Percentiles rank a stretch among this genome's conserved stretches.
phyloP scores from a whole-genome alignment of 2,329 filamentous ascomycete genomes.

The Pseudogymnoascus sp. region DNA sequence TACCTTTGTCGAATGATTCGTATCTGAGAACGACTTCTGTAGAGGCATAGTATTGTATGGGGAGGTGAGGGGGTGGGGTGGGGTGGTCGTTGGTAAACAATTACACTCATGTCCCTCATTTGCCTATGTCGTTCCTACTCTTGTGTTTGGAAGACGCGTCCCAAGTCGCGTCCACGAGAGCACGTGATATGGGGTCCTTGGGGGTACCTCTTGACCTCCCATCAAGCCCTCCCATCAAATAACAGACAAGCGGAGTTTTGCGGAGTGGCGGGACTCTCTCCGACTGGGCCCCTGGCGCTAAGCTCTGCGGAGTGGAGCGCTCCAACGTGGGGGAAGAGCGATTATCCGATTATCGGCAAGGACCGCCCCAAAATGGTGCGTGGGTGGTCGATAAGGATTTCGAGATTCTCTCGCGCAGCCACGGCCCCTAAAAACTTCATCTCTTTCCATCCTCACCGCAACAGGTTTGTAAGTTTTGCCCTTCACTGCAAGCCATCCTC shows the following conservation, averaged over 20 bases:
- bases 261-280: not conserved
- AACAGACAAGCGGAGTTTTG: not conserved
- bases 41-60: conserved; percentile 23
- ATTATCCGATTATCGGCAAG: conserved; percentile 6
- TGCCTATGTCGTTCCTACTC: not conserved
- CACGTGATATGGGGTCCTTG: conserved; percentile 8
- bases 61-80: not conserved
- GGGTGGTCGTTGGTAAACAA: not conserved
- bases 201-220: not conserved
- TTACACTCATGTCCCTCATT: not conserved
- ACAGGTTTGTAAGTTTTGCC: not conserved
- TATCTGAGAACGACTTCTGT: conserved; percentile 30
- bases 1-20: conserved; percentile 25
- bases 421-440: not conserved
- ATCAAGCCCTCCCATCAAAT: not conserved
- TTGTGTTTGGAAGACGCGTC: conserved; percentile 7
- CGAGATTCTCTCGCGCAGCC: not conserved
- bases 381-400: conserved; percentile 5
- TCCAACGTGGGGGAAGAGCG: conserved; percentile 6
- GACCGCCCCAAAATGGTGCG: not conserved
- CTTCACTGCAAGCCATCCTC: not conserved
- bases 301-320: not conserved
- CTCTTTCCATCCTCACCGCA: conserved; percentile 2
- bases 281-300: not conserved
- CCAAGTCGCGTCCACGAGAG: conserved; percentile 7